Conservation (phyloP, 23 red algal genomes). For the Gracilaria gracilis region DNA sequence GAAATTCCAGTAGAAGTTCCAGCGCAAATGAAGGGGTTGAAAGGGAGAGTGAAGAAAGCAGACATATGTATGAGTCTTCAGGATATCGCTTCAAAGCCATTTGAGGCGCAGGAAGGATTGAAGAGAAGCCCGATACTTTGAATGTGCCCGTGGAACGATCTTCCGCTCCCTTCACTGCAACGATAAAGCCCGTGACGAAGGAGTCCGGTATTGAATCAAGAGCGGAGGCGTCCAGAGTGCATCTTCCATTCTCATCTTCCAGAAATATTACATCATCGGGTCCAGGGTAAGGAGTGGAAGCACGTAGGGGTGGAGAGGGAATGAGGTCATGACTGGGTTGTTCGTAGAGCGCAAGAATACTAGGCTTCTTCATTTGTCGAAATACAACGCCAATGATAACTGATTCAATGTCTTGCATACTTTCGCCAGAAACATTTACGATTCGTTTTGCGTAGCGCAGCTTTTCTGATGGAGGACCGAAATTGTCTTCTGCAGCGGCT, state of each 20-base stretch:
- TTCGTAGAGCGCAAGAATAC: conserved; percentile 75
- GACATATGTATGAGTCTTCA: conserved; percentile 31
- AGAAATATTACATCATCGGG: conserved; percentile 49
- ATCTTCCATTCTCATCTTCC: conserved; percentile 69
- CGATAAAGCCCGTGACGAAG: conserved; percentile 59
- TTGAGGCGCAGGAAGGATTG: conserved; percentile 46
- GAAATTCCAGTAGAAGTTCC: conserved; percentile 61
- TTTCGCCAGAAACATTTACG: conserved; percentile 7
- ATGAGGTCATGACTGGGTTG: conserved; percentile 56
- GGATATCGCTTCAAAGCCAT: neutral
- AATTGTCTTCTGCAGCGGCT: conserved; percentile 11
- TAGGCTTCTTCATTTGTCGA: conserved; percentile 67
- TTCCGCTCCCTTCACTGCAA: conserved; percentile 60
- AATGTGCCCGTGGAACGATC: conserved; percentile 51
- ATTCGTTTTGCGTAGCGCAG: conserved; percentile 43
- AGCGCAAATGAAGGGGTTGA: conserved; percentile 2
- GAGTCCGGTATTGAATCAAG: neutral
- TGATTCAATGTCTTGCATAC: conserved; percentile 19
- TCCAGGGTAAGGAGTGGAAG: conserved; percentile 9
- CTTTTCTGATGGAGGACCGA: conserved; percentile 45
- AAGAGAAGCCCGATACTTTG: conserved; percentile 38
- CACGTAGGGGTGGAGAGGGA: conserved; percentile 53
- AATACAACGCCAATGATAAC: conserved; percentile 73
- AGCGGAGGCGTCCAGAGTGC: conserved; percentile 50
- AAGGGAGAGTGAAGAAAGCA: conserved; percentile 41